phyloP scores from a whole-genome alignment of 75 land plant species.

The Cryptomeria japonica region DNA sequence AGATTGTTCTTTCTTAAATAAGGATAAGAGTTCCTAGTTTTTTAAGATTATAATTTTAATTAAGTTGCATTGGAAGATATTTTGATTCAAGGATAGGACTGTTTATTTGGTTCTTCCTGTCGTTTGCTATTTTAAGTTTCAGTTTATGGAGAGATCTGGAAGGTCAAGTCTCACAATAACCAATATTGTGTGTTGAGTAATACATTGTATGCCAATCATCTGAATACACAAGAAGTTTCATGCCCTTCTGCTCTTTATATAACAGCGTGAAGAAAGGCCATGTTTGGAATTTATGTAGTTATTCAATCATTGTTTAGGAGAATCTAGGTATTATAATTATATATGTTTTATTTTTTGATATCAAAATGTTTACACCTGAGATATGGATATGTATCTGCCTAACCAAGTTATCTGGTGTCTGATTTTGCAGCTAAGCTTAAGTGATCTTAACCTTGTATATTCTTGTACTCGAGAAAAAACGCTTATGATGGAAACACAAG shows the following conservation, averaged over 20 bases:
- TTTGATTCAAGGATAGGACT: background rate
- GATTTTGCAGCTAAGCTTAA: constrained; percentile 70
- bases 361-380: background rate
- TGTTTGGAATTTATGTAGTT: background rate
- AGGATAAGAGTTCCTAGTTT: background rate
- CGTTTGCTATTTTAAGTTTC: background rate
- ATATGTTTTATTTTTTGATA: background rate
- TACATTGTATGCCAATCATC: background rate
- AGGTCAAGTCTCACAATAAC: background rate
- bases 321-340: background rate
- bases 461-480: constrained; percentile 88
- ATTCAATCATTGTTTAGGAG: background rate
- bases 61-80: background rate
- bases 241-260: background rate
- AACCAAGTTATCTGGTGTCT: background rate
- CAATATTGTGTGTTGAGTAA: background rate
- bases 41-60: too few species aligned
- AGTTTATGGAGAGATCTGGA: background rate
- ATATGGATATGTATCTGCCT: background rate
- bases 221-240: background rate
- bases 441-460: constrained; percentile 92
- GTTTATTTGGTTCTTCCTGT: background rate
- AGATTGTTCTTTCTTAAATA: background rate
- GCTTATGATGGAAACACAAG: constrained; percentile 96
- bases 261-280: background rate